A percentile compares a stretch with the other conserved stretches of the same genome.
These are phyloP conservation scores for Candida nanaspora DNA, from an alignment of 805 yeast genomes.

Conservation along the genomic window DNA sequence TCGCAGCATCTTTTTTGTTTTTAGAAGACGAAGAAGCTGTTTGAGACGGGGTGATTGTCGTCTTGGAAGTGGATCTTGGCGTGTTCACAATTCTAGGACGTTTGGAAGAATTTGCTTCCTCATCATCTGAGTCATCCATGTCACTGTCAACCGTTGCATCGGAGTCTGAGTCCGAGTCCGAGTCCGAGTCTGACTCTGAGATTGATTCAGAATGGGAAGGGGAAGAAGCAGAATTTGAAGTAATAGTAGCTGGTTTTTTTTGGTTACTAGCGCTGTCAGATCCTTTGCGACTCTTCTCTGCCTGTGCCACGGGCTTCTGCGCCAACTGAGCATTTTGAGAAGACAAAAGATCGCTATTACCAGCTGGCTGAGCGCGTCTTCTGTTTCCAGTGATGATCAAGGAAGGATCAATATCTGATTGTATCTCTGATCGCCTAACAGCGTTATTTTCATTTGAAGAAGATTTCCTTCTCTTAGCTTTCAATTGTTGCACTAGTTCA, in stretches of 20 bases:
- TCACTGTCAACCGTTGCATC: slow-evolving; percentile 15
- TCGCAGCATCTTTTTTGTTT: neutral
- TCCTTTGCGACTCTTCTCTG: neutral
- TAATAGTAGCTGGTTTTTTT: slow-evolving; percentile 4
- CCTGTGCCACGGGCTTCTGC: neutral
- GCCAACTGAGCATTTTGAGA: neutral
- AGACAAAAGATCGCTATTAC: neutral
- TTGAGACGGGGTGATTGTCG: neutral
- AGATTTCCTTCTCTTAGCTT: neutral
- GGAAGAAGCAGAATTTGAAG: too few species aligned
- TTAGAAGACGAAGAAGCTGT: neutral
- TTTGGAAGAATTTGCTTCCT: slow-evolving; percentile 15
- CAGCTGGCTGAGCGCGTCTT: neutral
- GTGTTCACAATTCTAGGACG: slow-evolving; percentile 40
- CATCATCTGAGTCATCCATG: slow-evolving; percentile 11
- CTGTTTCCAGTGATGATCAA: slow-evolving; percentile 14
- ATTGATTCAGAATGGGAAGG: too few species aligned
- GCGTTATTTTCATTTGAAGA: slow-evolving; percentile 8
- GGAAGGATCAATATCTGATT: slow-evolving; percentile 16
- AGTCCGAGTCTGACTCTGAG: slow-evolving; percentile 6
- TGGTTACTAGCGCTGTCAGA: too few species aligned
- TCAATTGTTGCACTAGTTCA: neutral
- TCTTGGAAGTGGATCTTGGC: slow-evolving; percentile 21
- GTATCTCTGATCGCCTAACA: slow-evolving; percentile 16
- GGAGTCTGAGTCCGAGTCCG: slow-evolving; percentile 7